phyloP scores from a whole-genome alignment of 2,329 filamentous ascomycete genomes.

The Arthroderma sp. region DNA sequence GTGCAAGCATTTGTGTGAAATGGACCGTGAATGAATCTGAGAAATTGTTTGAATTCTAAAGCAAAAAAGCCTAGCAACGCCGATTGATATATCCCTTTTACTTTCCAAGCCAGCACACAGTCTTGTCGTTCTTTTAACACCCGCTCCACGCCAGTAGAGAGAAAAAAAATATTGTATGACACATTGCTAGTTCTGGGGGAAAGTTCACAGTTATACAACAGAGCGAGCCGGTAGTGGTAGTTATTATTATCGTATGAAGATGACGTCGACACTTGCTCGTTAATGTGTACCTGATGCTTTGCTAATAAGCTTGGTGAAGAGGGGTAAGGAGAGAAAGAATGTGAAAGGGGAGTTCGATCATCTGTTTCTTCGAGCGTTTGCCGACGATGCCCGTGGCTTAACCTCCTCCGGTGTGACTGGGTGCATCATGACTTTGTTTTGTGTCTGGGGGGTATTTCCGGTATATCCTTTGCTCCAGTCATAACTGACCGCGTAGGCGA shows the following conservation, averaged over 20 bases:
- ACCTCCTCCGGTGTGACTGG: constrained; percentile 57
- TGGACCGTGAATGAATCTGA: neutral
- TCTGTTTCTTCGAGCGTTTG: constrained; percentile 29
- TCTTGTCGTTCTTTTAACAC: neutral
- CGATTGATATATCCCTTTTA: neutral
- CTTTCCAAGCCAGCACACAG: neutral
- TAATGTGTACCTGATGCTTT: neutral
- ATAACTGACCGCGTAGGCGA: constrained; percentile 84
- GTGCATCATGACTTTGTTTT: constrained; percentile 77
- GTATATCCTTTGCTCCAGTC: constrained; percentile 98
- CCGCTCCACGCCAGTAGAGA: neutral
- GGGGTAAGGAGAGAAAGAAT: constrained; percentile 21
- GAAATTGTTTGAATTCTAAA: neutral
- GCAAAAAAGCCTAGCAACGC: neutral
- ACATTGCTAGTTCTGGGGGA: neutral
- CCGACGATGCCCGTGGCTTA: constrained; percentile 40
- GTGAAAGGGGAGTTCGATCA: constrained; percentile 16
- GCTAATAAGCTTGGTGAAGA: constrained; percentile 12
- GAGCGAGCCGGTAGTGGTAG: neutral
- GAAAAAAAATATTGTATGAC: neutral
- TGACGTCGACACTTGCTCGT: neutral
- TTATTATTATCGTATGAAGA: neutral
- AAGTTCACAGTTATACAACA: neutral
- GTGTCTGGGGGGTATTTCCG: constrained; percentile 57
- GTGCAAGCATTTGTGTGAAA: neutral